These are phyloP conservation scores for Neopestalotiopsis sp. DNA, from an alignment of 2,329 filamentous ascomycete genomes.

Conservation along the genomic window DNA sequence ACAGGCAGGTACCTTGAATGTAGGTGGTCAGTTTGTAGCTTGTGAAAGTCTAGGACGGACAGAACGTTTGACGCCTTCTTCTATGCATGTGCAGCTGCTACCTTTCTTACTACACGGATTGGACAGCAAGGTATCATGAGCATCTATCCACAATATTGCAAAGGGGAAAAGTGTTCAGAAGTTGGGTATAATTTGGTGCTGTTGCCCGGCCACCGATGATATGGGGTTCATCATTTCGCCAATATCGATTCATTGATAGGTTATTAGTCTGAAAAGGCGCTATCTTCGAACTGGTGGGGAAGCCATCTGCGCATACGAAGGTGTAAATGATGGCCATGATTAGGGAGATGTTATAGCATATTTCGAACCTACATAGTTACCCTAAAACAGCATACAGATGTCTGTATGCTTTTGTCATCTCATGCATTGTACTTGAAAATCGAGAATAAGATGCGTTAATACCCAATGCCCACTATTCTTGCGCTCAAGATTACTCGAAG, in stretches of 20 bases:
- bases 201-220: neutral
- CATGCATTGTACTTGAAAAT: too few species aligned
- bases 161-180: neutral
- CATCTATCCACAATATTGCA: neutral
- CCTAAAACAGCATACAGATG: too few species aligned
- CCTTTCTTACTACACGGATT: too few species aligned
- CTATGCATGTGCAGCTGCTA: neutral
- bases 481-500: too few species aligned
- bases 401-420: too few species aligned
- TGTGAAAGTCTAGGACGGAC: neutral
- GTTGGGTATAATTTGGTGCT: neutral
- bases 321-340: neutral
- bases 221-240: slow-evolving; percentile 2
- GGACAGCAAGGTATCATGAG: neutral
- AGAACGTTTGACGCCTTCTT: neutral
- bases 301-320: neutral
- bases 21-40: neutral
- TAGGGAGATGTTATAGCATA: neutral
- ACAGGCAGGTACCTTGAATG: neutral
- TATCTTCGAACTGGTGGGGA: neutral
- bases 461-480: too few species aligned
- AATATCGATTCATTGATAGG: neutral
- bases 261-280: neutral
- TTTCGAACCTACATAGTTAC: too few species aligned
- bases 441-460: too few species aligned